A percentile compares a stretch with the other conserved stretches of the same genome.
Evolutionary conservation across 2,329 filamentous ascomycete genomes (phyloP).

Genomic region (Alternaria dauci): DNA sequence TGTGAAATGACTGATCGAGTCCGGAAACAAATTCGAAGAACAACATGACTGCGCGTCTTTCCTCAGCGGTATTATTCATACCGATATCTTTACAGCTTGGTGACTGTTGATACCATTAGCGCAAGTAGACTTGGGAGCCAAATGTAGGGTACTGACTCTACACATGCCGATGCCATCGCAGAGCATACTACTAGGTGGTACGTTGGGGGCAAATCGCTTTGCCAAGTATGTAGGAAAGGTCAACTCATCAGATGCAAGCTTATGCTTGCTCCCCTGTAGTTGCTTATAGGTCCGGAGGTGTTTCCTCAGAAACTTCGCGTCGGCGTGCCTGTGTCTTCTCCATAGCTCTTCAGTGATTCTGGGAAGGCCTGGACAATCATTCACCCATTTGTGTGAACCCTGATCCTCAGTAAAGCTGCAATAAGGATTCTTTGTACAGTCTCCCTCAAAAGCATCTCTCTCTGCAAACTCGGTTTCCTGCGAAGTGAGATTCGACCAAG

Average conservation of each 20-base stretch:
- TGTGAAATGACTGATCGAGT: conserved; percentile 1
- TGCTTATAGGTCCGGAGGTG: background rate
- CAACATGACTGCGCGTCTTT: background rate
- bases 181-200: background rate
- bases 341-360: background rate
- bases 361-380: background rate
- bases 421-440: background rate
- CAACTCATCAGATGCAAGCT: background rate
- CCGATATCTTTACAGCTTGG: conserved; percentile 4
- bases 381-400: background rate
- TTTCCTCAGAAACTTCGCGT: background rate
- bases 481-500: background rate
- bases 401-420: background rate
- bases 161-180: background rate
- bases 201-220: background rate
- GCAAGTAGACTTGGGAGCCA: background rate
- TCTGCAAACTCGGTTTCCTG: background rate
- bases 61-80: background rate
- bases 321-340: background rate
- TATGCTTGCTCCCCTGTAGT: background rate
- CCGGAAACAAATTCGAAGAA: conserved; percentile 2
- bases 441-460: background rate
- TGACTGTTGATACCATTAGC: background rate
- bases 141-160: background rate
- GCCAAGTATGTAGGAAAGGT: conserved; percentile 1